These are phyloP conservation scores for Microcos paniculata DNA, from an alignment of 345 rosid species.

Conservation along the genomic window DNA sequence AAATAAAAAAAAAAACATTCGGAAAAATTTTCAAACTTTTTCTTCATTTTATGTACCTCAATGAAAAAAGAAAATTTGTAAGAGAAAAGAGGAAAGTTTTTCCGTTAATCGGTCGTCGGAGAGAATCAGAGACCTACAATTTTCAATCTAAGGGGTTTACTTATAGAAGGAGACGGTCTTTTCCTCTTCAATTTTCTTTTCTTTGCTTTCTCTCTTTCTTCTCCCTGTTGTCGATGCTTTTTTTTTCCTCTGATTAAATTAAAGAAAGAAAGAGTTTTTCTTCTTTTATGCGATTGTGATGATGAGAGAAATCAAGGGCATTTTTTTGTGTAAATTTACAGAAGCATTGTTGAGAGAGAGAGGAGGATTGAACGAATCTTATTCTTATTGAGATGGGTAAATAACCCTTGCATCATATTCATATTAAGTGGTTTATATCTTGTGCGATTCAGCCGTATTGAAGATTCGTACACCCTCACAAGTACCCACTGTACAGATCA, in stretches of 20 bases:
- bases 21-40: not conserved
- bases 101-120: not conserved
- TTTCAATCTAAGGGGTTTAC: not conserved
- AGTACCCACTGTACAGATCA: not conserved
- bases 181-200: not conserved
- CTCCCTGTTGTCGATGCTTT: not conserved
- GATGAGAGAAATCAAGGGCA: not conserved
- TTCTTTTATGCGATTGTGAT: not conserved
- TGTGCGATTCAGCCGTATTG: not conserved
- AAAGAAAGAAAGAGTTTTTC: not conserved
- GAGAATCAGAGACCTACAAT: constrained; percentile 9
- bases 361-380: not conserved
- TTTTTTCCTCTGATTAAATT: not conserved
- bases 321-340: not conserved
- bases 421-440: not conserved
- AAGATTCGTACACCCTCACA: not conserved
- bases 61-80: too few relatives aligned
- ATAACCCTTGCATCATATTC: not conserved
- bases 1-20: not conserved
- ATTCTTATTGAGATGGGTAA: not conserved
- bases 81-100: not conserved
- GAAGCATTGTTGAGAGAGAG: not conserved
- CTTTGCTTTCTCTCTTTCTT: not conserved
- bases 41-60: not conserved
- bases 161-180: not conserved